These are phyloP conservation scores for Nannochloris sp. DNA, from an alignment of 139 green algal genomes.

Conservation along the genomic window DNA sequence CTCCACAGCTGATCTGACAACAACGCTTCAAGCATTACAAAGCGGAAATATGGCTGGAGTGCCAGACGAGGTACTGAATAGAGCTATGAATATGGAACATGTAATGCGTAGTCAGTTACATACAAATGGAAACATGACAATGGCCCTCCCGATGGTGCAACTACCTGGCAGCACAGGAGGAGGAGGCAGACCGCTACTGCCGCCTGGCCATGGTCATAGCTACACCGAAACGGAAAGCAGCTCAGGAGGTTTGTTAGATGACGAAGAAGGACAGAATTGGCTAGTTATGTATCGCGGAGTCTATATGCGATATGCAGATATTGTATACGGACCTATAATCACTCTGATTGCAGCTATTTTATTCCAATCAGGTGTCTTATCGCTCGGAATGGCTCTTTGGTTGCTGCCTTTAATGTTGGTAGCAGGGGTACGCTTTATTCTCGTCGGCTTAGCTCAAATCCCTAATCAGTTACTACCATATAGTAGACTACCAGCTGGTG, in stretches of 20 bases:
- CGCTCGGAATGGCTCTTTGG: conserved; percentile 13
- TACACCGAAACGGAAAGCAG: neutral
- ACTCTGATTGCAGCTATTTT: neutral
- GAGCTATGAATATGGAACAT: conserved; percentile 11
- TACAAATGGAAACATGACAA: neutral
- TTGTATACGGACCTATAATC: conserved; percentile 13
- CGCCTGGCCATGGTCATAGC: neutral
- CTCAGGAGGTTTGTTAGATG: conserved; percentile 6
- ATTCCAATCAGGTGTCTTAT: conserved; percentile 3
- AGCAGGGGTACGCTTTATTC: neutral
- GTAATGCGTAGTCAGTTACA: neutral
- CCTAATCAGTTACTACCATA: conserved; percentile 14
- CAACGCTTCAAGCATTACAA: neutral
- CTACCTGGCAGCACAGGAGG: too few species aligned
- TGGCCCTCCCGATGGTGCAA: neutral
- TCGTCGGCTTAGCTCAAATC: conserved; percentile 15
- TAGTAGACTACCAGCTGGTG: conserved; percentile 2
- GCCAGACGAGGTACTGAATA: conserved; percentile 5
- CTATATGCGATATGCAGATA: conserved; percentile 8
- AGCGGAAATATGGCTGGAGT: neutral
- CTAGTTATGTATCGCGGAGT: conserved; percentile 18
- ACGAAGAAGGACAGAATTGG: conserved; percentile 17
- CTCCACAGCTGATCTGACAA: neutral
- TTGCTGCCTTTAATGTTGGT: conserved; percentile 9
- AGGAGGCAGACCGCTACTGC: too few species aligned